Evolutionary conservation across 331 rosid genomes (phyloP), one percentile per base, ranked within the genome.

Genomic region (Erythrophleum ivorense): DNA sequence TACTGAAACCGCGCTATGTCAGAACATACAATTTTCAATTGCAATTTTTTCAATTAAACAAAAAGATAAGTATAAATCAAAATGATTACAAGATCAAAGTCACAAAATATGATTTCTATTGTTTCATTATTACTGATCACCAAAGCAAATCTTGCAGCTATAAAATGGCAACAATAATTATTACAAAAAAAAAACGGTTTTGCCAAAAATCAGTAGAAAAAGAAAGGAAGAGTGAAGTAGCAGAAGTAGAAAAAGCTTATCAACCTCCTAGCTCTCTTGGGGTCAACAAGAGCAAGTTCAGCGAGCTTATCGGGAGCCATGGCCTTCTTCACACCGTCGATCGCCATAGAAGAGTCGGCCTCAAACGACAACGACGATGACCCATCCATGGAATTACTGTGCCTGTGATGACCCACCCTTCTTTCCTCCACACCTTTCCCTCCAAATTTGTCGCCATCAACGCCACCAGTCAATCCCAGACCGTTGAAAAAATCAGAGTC

Each of bases 271-370:
- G 99, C 99, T 88, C 99, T 86, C 80, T 86, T 95, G 41, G 99
- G 99, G 77, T 95, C 99, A 71, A 90, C 89, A 62, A 91, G 92
- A 87, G 99, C 90, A 70, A 95, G 99, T 75, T 95, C 98, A 50
- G 99, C 97, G 19, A 95, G 97, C 62, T 88, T 95, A 71, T 95
- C 97, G 33, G 98, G 94, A 3, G 88, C 90, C 90, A 92, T 82
- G 21, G 97, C 89, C 83, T 95, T 92, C 90, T 92, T 95, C 52
- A 88, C 79, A 31, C 87, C 85, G 46, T 95, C 98, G 24, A 80
- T 55, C 63, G 10, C 76, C 79, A 52, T 29, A 15, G 83, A 69
- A 15, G 87, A 87, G 31, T 91, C 97, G 12, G 82, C 87, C 58
- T 95, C 98, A 55, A 92, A 89, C 81, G 95, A 90, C 80, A 89